These are phyloP conservation scores for Termitomyces titanicus DNA, from an alignment of 768 basidiomycete species.

Conservation along the genomic window DNA sequence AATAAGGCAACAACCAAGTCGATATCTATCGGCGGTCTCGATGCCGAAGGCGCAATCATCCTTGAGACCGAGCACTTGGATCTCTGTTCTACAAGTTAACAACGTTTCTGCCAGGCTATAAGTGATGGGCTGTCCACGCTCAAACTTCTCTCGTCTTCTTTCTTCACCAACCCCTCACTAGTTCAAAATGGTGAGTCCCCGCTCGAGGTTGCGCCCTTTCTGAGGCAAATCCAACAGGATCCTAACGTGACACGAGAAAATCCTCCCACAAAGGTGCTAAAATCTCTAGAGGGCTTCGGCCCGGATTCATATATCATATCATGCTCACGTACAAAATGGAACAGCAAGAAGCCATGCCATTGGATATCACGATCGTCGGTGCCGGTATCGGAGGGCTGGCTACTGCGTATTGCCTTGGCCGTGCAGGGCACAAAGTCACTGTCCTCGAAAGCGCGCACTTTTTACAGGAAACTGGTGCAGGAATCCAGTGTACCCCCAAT, in stretches of 20 bases:
- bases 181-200: neutral
- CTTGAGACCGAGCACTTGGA: neutral
- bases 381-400: constrained; percentile 49
- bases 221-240: neutral
- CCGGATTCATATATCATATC: neutral
- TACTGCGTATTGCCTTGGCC: constrained; percentile 40
- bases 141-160: neutral
- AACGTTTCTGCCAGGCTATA: neutral
- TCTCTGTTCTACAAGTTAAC: neutral
- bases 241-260: neutral
- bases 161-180: neutral
- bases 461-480: constrained; percentile 46
- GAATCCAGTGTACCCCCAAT: constrained; percentile 45
- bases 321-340: neutral
- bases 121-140: neutral
- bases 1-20: neutral
- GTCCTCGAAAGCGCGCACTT: constrained; percentile 38
- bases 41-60: neutral
- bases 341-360: neutral
- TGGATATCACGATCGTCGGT: constrained; percentile 39
- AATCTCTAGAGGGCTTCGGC: neutral
- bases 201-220: neutral
- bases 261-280: neutral
- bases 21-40: neutral
- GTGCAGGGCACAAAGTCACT: constrained; percentile 45